A percentile compares a stretch with the other conserved stretches of the same genome.
phyloP scores from a whole-genome alignment of 371 early-diverging fungal species.

The Choanephora cucurbitarum region DNA sequence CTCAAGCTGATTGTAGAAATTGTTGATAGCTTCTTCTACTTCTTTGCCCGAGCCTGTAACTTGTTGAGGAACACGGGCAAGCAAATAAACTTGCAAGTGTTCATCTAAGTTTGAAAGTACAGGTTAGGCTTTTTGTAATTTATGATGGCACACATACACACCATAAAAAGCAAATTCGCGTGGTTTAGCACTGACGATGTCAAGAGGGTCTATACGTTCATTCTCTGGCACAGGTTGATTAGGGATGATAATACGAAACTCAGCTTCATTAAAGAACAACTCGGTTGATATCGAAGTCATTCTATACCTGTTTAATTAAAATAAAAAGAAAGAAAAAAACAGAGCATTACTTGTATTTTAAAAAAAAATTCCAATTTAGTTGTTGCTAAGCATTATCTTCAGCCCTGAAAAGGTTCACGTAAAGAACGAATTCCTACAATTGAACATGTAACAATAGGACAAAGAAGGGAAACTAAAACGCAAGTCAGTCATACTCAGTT shows the following conservation, averaged over 20 bases:
- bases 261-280: slow-evolving; percentile 53
- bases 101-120: slow-evolving; percentile 38
- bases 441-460: too few species aligned
- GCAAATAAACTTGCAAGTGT: slow-evolving; percentile 40
- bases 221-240: slow-evolving; percentile 34
- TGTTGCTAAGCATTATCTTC: too few species aligned
- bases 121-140: not conserved
- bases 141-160: slow-evolving; percentile 6
- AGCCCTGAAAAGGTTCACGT: too few species aligned
- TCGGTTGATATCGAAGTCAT: slow-evolving; percentile 33
- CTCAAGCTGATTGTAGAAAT: slow-evolving; percentile 57
- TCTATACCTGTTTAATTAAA: not conserved
- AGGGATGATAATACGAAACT: slow-evolving; percentile 73
- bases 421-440: too few species aligned
- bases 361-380: too few species aligned
- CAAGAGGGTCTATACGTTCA: slow-evolving; percentile 16
- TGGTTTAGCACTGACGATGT: slow-evolving; percentile 26
- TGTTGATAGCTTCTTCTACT: slow-evolving; percentile 29
- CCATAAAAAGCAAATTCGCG: slow-evolving; percentile 52
- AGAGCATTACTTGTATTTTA: too few species aligned
- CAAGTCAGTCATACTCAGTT: too few species aligned
- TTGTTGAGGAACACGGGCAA: slow-evolving; percentile 31
- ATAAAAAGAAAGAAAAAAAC: too few species aligned
- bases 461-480: too few species aligned
- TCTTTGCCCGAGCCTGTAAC: slow-evolving; percentile 38